Conservation (phyloP, 805 yeast genomes). For the Starmera dryadoides region DNA sequence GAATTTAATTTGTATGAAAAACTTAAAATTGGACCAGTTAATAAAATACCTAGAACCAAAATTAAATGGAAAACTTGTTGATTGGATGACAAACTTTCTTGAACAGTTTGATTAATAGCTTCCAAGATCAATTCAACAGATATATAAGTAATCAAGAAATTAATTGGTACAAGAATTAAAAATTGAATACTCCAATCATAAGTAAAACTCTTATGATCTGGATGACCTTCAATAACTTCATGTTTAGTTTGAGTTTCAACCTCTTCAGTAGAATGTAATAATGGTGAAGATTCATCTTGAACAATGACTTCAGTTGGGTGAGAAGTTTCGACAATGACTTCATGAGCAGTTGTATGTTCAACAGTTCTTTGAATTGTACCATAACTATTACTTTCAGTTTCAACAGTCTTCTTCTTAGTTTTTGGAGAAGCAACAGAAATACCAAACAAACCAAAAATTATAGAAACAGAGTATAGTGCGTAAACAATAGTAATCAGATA, state of each 20-base stretch:
- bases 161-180: conserved; percentile 58
- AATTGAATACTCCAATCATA: conserved; percentile 84
- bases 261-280: conserved; percentile 16
- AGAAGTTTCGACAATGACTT: conserved; percentile 9
- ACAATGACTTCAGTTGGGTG: conserved; percentile 10
- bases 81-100: conserved; percentile 49
- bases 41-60: conserved; percentile 25
- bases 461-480: conserved; percentile 36
- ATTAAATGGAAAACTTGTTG: conserved; percentile 28
- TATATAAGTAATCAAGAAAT: conserved; percentile 44
- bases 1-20: conserved; percentile 63
- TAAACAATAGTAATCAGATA: conserved; percentile 41
- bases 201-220: conserved; percentile 33
- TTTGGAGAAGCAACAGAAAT: conserved; percentile 24
- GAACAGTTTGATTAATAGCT: conserved; percentile 64
- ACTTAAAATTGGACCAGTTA: conserved; percentile 52
- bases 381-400: neutral
- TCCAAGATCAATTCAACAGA: conserved; percentile 48
- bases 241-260: conserved; percentile 1
- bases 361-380: conserved; percentile 6
- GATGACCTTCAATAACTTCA: conserved; percentile 10
- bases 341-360: conserved; percentile 13
- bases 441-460: conserved; percentile 43
- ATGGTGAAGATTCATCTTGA: conserved; percentile 29
- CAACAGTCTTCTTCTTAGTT: conserved; percentile 5